A percentile compares a stretch with the other conserved stretches of the same genome.
Conservation (phyloP, 2,329 filamentous ascomycete species). For the Fusarium cicatricum region DNA sequence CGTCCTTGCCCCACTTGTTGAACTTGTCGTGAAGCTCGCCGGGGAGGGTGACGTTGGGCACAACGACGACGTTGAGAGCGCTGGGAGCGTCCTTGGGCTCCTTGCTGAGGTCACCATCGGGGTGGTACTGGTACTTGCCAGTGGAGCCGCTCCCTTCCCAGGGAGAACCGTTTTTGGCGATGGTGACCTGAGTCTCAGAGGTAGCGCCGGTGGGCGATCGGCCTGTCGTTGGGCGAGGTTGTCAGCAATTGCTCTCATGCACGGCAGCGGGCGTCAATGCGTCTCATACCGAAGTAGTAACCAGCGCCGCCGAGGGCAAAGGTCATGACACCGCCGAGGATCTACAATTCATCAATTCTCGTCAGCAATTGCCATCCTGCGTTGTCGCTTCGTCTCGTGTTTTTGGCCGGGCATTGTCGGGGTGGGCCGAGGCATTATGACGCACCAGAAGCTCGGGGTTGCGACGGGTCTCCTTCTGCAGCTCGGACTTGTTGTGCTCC, state of each 20-base stretch:
- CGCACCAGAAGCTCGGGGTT: conserved; percentile 57
- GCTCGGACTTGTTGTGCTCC: conserved; percentile 54
- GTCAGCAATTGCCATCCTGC: conserved; percentile 25
- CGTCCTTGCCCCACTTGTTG: conserved; percentile 99
- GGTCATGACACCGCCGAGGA: conserved; percentile 91
- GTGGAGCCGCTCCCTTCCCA: conserved; percentile 80
- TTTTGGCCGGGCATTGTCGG: conserved; percentile 12
- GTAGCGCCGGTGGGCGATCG: conserved; percentile 84
- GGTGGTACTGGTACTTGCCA: conserved; percentile 82
- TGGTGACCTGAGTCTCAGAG: conserved; percentile 80
- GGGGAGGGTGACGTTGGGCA: conserved; percentile 92
- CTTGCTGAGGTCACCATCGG: conserved; percentile 80
- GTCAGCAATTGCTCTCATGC: conserved; percentile 34
- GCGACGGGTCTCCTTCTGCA: conserved; percentile 67
- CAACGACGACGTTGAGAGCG: conserved; percentile 92
- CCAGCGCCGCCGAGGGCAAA: conserved; percentile 87
- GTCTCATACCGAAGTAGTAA: conserved; percentile 79
- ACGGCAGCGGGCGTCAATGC: background rate
- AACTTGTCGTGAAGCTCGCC: conserved; percentile 94
- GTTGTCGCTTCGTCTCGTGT: conserved; percentile 3
- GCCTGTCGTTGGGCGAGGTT: conserved; percentile 56
- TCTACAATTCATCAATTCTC: conserved; percentile 58
- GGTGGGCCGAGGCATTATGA: conserved; percentile 45
- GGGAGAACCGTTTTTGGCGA: conserved; percentile 83
- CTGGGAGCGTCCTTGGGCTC: conserved; percentile 89